These are phyloP conservation scores for Ophiosphaerella korrae DNA, from an alignment of 2,329 filamentous ascomycete species.

Conservation along the genomic window DNA sequence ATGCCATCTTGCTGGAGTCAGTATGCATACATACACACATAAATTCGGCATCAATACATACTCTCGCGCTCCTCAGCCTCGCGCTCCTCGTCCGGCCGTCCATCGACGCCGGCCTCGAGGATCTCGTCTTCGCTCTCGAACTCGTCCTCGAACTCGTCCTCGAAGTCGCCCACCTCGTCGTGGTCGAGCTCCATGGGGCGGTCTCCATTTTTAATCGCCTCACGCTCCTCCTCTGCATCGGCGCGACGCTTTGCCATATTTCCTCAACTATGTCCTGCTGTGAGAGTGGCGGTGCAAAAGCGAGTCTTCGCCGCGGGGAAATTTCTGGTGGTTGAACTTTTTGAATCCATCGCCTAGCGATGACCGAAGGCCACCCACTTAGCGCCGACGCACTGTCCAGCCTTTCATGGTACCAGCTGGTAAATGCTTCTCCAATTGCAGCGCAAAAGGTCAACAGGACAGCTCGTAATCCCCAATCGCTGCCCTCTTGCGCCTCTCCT, in stretches of 20 bases:
- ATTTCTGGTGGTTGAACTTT: conserved; percentile 1
- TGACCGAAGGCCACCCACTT: neutral
- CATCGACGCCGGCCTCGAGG: conserved; percentile 91
- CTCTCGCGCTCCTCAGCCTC: conserved; percentile 85
- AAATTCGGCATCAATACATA: conserved; percentile 33
- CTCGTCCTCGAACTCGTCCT: conserved; percentile 93
- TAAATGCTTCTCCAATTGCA: conserved; percentile 4
- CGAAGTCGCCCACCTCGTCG: conserved; percentile 71
- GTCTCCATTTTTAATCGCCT: conserved; percentile 66
- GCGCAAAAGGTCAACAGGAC: neutral
- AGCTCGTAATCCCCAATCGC: neutral
- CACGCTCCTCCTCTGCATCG: conserved; percentile 56
- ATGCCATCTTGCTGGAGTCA: conserved; percentile 66
- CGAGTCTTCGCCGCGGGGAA: conserved; percentile 2
- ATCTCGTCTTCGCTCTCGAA: conserved; percentile 93
- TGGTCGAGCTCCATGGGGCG: conserved; percentile 58
- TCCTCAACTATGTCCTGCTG: neutral
- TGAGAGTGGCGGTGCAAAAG: conserved; percentile 7
- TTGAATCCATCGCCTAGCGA: neutral
- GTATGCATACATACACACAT: conserved; percentile 19
- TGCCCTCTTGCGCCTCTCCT: neutral
- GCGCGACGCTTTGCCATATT: conserved; percentile 66
- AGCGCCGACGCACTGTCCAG: neutral
- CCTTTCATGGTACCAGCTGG: neutral
- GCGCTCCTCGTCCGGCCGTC: conserved; percentile 86